Evolutionary conservation across 257 asterid genomes (phyloP).

Genomic region (Echium plantagineum): DNA sequence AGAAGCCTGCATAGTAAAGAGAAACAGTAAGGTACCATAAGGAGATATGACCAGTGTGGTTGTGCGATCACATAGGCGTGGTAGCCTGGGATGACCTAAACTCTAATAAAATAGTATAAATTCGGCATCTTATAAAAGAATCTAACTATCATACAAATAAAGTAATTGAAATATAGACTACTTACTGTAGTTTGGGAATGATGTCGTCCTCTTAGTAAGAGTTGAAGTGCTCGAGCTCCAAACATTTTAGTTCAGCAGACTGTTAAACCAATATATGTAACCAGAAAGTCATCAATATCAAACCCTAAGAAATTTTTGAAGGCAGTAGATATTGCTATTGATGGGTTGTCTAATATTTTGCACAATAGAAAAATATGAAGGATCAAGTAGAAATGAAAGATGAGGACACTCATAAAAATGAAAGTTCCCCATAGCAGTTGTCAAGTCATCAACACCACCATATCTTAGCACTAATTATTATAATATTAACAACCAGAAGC

Average conservation of each 20-base stretch:
- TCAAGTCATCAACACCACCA: background rate
- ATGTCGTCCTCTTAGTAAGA: conserved; percentile 15
- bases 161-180: background rate
- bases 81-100: background rate
- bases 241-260: conserved; percentile 15
- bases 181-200: conserved; percentile 17
- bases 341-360: background rate
- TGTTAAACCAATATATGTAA: background rate
- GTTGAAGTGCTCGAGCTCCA: conserved; percentile 16
- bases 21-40: background rate
- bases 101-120: background rate
- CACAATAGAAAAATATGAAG: background rate
- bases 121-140: background rate
- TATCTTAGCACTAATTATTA: background rate
- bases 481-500: no score
- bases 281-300: background rate
- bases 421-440: background rate
- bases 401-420: background rate
- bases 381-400: background rate
- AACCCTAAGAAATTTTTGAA: background rate
- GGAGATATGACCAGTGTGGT: no score
- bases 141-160: background rate
- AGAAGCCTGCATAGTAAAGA: conserved; percentile 11
- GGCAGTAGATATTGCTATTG: background rate
- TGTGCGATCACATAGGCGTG: no score